phyloP scores from a whole-genome alignment of 202 grass and related monocot species.

The Eragrostis tef region DNA sequence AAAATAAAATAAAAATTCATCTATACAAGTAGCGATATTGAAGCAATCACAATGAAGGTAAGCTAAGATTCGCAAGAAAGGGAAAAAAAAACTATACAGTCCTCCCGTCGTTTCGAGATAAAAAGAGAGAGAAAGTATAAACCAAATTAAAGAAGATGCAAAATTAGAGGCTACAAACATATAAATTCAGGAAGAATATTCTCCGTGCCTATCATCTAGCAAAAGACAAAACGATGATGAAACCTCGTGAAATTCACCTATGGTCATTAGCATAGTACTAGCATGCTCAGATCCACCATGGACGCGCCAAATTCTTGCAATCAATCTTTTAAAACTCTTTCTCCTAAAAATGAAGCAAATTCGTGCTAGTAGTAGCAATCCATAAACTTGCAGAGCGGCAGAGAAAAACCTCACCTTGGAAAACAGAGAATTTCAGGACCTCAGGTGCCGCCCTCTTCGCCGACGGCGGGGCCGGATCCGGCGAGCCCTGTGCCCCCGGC shows the following conservation, averaged over 20 bases:
- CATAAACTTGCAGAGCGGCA: slow-evolving; percentile 5
- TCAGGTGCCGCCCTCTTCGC: slow-evolving; percentile 49
- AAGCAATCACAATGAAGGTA: neutral
- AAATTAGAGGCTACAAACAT: neutral
- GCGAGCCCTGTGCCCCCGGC: slow-evolving; percentile 41
- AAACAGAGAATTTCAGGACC: slow-evolving; percentile 61
- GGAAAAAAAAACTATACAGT: neutral
- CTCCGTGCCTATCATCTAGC: slow-evolving; percentile 1
- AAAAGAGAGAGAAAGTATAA: neutral
- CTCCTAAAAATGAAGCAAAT: neutral
- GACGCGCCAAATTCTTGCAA: slow-evolving; percentile 8
- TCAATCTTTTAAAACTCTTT: neutral
- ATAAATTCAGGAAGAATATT: neutral
- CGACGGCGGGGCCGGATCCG: slow-evolving; percentile 47
- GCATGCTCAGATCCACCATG: slow-evolving; percentile 44
- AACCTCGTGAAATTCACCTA: slow-evolving; percentile 18
- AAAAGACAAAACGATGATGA: neutral
- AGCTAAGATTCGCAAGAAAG: neutral
- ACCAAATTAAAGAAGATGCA: neutral
- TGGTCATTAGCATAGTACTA: neutral
- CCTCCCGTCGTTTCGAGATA: neutral
- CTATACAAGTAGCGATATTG: neutral
- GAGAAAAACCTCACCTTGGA: slow-evolving; percentile 56
- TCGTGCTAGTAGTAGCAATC: neutral
- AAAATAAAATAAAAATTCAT: slow-evolving; percentile 16